Percentiles rank a stretch among this genome's conserved stretches.
phyloP scores from a whole-genome alignment of 352 stramenopile species.

The Globisporangium recalcitrans region DNA sequence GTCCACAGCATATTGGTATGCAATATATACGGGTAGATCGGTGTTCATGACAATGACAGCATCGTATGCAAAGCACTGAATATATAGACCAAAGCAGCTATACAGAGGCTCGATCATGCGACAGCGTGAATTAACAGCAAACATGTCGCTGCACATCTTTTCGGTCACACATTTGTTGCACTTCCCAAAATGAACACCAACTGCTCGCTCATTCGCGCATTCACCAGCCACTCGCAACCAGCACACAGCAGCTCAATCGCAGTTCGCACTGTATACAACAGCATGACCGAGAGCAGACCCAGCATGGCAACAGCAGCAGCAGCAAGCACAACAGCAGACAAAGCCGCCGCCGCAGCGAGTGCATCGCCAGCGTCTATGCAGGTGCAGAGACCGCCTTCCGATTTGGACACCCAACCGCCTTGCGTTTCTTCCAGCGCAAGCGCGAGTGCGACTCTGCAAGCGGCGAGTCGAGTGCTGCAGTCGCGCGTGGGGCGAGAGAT shows the following conservation, averaged over 20 bases:
- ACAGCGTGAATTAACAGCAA: neutral
- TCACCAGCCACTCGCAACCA: too few relatives aligned
- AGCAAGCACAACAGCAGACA: neutral
- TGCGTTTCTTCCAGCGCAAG: neutral
- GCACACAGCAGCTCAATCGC: neutral
- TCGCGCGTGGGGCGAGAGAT: slow-evolving; percentile 55
- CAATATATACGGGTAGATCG: neutral
- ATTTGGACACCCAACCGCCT: neutral
- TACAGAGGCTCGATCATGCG: neutral
- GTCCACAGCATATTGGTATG: neutral
- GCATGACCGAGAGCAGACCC: slow-evolving; percentile 4
- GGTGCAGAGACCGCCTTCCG: neutral
- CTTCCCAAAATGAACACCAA: neutral
- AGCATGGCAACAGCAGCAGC: neutral
- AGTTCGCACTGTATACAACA: neutral
- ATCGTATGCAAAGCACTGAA: neutral
- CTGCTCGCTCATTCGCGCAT: neutral
- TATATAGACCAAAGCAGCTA: neutral
- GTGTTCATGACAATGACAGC: neutral
- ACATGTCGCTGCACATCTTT: neutral
- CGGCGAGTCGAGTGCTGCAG: slow-evolving; percentile 27
- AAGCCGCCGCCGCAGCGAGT: neutral
- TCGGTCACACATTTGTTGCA: neutral
- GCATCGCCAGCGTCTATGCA: neutral
- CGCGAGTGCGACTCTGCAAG: neutral